Base-by-base conservation (phyloP, 2,329 filamentous ascomycete species). In the Curvularia lunata region DNA sequence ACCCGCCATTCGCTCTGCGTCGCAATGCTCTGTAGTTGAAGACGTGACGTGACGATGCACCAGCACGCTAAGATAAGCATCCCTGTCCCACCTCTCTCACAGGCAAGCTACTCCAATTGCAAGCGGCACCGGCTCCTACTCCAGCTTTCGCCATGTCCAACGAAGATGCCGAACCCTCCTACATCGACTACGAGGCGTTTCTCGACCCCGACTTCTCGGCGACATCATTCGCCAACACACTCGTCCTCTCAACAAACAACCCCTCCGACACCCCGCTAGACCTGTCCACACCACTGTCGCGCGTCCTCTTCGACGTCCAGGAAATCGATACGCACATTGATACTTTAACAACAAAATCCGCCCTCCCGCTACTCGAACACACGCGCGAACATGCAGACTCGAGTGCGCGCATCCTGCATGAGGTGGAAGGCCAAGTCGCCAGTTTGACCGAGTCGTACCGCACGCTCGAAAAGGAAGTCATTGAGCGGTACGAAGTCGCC, bases 311-410 rank as follows among this genome's bases (percentile, higher is more conserved):
- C 78, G 95, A 99, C 78, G 89, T 95, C 3, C 95, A 98, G 75
- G 95, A 98, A 78, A 90, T 99, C 65, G 94, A 98, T 78, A 96
- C 93, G 0, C 92, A 96, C 74, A 97, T 99, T 63, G 92, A 99
- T 76, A 85, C 86, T 3, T 84, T 98, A 40, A 96, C 94, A 5
- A 95, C 92, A 2, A 88, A 90, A 62, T 91, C 89, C 27, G 92
- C 95, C 2, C 80, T 94, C 0, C 91, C 92, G 8, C 54, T 99
- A 27, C 84, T 99, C 19, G 81, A 87, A 28, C 85, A 97, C 76
- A 96, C 93, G 3, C 84, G 87, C 59, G 81, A 86, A 42, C 91
- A 95, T 75, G 90, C 88, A 13, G 83, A 86, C 30, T 87, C 92
- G 2, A 92, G 90, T 65, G 83, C 84, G 50, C 84, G 83, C 52